These are phyloP conservation scores for Aspergillus tanneri DNA, from an alignment of 2,329 filamentous ascomycete species.

Conservation along the genomic window DNA sequence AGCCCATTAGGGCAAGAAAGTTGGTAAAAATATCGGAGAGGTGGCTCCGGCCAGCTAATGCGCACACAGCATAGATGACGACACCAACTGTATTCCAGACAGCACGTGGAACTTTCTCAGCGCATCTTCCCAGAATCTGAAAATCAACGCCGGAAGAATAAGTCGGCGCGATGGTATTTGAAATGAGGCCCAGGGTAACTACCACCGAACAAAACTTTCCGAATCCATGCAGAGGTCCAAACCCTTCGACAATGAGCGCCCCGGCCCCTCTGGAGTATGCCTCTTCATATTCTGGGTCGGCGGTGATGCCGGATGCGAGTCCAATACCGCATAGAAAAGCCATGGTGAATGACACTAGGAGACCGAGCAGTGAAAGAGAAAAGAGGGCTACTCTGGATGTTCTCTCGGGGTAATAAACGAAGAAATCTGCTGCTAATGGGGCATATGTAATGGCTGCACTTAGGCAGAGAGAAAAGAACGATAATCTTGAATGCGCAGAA, in stretches of 20 bases:
- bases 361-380: slow-evolving; percentile 55
- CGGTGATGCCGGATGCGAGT: slow-evolving; percentile 57
- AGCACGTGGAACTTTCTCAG: slow-evolving; percentile 59
- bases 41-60: slow-evolving; percentile 60
- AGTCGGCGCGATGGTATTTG: slow-evolving; percentile 64
- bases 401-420: slow-evolving; percentile 62
- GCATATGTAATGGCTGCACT: slow-evolving; percentile 65
- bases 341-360: slow-evolving; percentile 59
- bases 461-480: slow-evolving; percentile 69
- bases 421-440: slow-evolving; percentile 64
- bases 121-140: slow-evolving; percentile 62
- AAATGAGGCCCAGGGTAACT: slow-evolving; percentile 62
- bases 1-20: slow-evolving; percentile 69
- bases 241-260: slow-evolving; percentile 63
- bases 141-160: slow-evolving; percentile 68
- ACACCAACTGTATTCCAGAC: slow-evolving; percentile 64
- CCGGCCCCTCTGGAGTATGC: slow-evolving; percentile 62
- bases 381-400: slow-evolving; percentile 57
- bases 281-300: slow-evolving; percentile 53
- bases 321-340: slow-evolving; percentile 63
- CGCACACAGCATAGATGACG: slow-evolving; percentile 64
- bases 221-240: slow-evolving; percentile 59
- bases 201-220: slow-evolving; percentile 67
- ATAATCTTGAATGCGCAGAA: slow-evolving; percentile 45
- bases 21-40: slow-evolving; percentile 67